These are phyloP conservation scores for Tarenaya hassleriana DNA, from an alignment of 345 rosid genomes.

Conservation along the genomic window DNA sequence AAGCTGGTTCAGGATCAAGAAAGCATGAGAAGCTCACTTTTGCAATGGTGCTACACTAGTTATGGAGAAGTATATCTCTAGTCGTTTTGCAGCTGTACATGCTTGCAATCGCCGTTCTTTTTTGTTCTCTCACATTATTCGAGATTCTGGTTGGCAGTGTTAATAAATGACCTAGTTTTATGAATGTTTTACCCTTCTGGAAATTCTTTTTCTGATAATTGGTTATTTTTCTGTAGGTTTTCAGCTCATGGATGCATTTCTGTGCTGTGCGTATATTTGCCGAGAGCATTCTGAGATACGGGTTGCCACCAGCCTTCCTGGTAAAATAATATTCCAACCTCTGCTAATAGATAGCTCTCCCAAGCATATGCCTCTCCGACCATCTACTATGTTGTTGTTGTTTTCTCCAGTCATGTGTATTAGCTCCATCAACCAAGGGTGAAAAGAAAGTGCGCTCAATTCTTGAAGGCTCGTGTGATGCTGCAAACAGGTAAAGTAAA, in stretches of 20 bases:
- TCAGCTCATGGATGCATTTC: conserved; percentile 99
- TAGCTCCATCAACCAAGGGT: conserved; percentile 68
- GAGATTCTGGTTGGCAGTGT: background rate
- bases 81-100: background rate
- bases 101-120: background rate
- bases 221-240: conserved; percentile 57
- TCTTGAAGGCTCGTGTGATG: conserved; percentile 72
- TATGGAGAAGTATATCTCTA: conserved; percentile 75
- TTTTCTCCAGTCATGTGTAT: conserved; percentile 70
- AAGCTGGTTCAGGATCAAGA: conserved; percentile 73
- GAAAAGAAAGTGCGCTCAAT: conserved; percentile 94
- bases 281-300: conserved; percentile 97
- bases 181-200: background rate
- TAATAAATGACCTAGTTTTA: background rate
- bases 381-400: conserved; percentile 16
- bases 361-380: conserved; percentile 1
- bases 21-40: conserved; percentile 72
- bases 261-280: conserved; percentile 94
- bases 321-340: conserved; percentile 40
- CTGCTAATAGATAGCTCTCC: conserved; percentile 4
- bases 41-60: conserved; percentile 97
- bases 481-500: conserved; percentile 70
- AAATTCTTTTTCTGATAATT: conserved; percentile 1
- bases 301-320: conserved; percentile 93
- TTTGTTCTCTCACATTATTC: background rate